Evolutionary conservation across 2,329 filamentous ascomycete genomes (phyloP).

Genomic region (Xylariaceae sp.): DNA sequence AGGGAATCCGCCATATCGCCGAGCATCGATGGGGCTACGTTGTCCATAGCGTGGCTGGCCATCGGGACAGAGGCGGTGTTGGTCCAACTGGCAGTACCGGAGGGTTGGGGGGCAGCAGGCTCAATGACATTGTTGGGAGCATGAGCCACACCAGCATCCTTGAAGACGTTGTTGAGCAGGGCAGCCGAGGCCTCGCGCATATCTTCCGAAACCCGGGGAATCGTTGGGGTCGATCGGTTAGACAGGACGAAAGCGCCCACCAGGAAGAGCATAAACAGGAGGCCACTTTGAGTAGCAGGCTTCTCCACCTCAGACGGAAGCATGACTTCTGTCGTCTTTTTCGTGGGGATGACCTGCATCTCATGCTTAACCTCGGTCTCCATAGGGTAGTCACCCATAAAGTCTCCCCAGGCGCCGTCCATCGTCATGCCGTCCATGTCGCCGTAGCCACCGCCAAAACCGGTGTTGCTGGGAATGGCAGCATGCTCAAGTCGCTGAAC

Average conservation of each 20-base stretch:
- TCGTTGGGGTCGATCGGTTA: conserved; percentile 66
- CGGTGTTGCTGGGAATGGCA: conserved; percentile 54
- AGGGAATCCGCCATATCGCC: conserved; percentile 65
- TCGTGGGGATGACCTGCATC: conserved; percentile 49
- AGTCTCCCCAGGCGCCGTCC: conserved; percentile 77
- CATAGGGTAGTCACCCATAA: conserved; percentile 68
- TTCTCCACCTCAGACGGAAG: conserved; percentile 53
- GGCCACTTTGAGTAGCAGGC: conserved; percentile 69
- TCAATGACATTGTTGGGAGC: conserved; percentile 40
- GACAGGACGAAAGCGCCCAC: conserved; percentile 95
- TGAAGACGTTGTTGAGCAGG: conserved; percentile 76
- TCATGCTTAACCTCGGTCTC: conserved; percentile 60
- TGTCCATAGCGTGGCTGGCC: conserved; percentile 42
- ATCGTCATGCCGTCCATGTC: conserved; percentile 83
- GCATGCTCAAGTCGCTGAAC: conserved; percentile 66
- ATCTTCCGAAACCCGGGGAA: conserved; percentile 76
- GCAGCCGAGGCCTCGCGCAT: conserved; percentile 74
- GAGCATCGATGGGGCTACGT: conserved; percentile 56
- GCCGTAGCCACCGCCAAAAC: conserved; percentile 64
- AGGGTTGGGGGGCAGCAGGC: conserved; percentile 49
- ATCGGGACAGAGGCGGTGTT: conserved; percentile 38
- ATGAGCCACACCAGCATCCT: conserved; percentile 65
- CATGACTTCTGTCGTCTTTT: conserved; percentile 46
- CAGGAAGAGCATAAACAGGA: conserved; percentile 93
- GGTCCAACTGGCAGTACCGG: conserved; percentile 44